Evolutionary conservation across 192 early-diverging fungal species (phyloP), one percentile per base, ranked within the genome.

Genomic region (Rhizophagus clarus): DNA sequence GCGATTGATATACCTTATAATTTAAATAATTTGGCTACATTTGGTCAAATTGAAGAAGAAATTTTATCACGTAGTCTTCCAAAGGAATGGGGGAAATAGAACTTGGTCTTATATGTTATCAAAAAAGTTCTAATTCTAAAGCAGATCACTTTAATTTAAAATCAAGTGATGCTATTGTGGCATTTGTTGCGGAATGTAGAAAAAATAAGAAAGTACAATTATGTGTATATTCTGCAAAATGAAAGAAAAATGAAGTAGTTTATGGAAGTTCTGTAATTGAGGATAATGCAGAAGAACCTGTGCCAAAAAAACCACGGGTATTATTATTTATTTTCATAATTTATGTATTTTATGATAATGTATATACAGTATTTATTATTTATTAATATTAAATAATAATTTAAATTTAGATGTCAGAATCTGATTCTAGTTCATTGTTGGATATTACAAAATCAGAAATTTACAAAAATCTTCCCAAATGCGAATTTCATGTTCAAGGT

Each of bases 31-130:
- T 12, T 66, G 15, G 14, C 4, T 17, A 17, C 29, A 56, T 66
- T 66, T 6, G 64, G 64, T 15, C 26, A 66, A 12, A 66, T 66
- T 31, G 28, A 66, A 66, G 64, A 66, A 66, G 64, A 31, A 66
- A 66, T 66, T 66, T 29, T 66, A 31, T 32, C 28, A 0, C 64
- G 28, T 31, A 15, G 2, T 5, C 64, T 31, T 66, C 28, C 1
- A 31, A 17, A 31, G 7, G 12, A 66, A 0, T 66, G 64, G 64
- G 28, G 64, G 3, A 66, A 6, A 66, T 66, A 31, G 17, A 66
- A 31, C 29, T 66, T 31, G 28, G 29, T 31, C 64, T 15, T 66
- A 66, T 66, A 31, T 66, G 64, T 31, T 66, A 66, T 66, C 29
- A 31, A 66, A 66, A 31, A 31, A 2, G 11, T 31, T 31, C 11